phyloP scores from a whole-genome alignment of 2,329 filamentous ascomycete species.

The Colletotrichum kahawae region DNA sequence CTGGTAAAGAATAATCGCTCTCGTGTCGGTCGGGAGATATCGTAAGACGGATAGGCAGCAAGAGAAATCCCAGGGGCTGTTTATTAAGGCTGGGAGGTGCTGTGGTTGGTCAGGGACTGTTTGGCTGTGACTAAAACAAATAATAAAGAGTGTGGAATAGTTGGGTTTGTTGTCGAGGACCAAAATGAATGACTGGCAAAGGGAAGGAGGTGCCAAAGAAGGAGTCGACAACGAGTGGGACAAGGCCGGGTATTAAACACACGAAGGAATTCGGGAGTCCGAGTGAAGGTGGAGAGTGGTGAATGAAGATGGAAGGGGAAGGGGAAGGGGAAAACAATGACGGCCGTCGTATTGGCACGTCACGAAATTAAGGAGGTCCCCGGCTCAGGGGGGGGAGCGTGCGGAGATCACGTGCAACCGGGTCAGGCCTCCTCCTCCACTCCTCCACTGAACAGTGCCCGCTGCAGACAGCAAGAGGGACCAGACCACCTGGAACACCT shows the following conservation, averaged over 20 bases:
- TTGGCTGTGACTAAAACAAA: constrained; percentile 3
- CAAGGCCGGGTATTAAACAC: constrained; percentile 15
- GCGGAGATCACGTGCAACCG: background rate
- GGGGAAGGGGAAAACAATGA: constrained; percentile 15
- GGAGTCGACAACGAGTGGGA: constrained; percentile 5
- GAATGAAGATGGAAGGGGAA: background rate
- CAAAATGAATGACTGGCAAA: constrained; percentile 18
- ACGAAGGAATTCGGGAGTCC: background rate
- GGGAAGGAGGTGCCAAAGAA: background rate
- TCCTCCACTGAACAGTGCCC: background rate
- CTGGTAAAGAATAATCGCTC: background rate
- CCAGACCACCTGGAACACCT: too few relatives aligned
- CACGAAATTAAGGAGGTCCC: constrained; percentile 19
- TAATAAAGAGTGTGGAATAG: constrained; percentile 8
- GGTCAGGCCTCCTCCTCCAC: background rate
- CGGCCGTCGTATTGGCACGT: constrained; percentile 10
- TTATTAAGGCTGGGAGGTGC: background rate
- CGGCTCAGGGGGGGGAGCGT: background rate
- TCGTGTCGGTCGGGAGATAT: background rate
- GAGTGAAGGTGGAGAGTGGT: background rate
- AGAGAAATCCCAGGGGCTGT: background rate
- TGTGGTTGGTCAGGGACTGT: constrained; percentile 1
- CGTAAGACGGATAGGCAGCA: background rate
- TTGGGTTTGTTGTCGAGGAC: constrained; percentile 11
- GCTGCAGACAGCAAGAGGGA: background rate